A percentile compares a stretch with the other conserved stretches of the same genome.
Conservation (phyloP, 768 basidiomycete genomes). For the Collybia sp. region DNA sequence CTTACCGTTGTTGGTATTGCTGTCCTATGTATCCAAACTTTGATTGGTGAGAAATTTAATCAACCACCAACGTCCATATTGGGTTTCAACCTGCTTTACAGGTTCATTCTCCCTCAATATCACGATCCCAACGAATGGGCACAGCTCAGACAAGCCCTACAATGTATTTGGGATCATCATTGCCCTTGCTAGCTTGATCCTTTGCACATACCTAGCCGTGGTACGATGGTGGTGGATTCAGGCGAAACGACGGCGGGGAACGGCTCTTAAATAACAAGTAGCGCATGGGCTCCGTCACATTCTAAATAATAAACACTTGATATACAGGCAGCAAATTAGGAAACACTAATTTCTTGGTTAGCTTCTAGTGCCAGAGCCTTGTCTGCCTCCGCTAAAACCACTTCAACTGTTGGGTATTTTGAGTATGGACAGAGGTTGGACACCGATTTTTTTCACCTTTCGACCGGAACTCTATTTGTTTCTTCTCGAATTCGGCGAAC, state of each 20-base stretch:
- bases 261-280: slow-evolving; percentile 10
- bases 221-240: slow-evolving; percentile 64
- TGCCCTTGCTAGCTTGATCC: slow-evolving; percentile 36
- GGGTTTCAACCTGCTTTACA: slow-evolving; percentile 20
- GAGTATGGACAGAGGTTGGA: not conserved
- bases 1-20: slow-evolving; percentile 66
- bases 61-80: not conserved
- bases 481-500: slow-evolving; percentile 37
- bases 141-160: slow-evolving; percentile 29
- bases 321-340: not conserved
- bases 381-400: slow-evolving; percentile 35
- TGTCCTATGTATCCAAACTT: slow-evolving; percentile 58
- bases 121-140: slow-evolving; percentile 50
- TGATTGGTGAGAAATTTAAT: slow-evolving; percentile 47
- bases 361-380: slow-evolving; percentile 23
- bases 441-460: slow-evolving; percentile 28
- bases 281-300: not conserved
- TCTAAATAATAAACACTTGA: not conserved
- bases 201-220: slow-evolving; percentile 36
- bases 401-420: slow-evolving; percentile 27
- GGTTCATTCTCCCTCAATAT: slow-evolving; percentile 71
- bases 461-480: slow-evolving; percentile 33
- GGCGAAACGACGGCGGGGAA: slow-evolving; percentile 36
- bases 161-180: slow-evolving; percentile 56
- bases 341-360: no score